Evolutionary conservation across 2,329 filamentous ascomycete genomes (phyloP).

Genomic region (Purpureocillium lavendulum): DNA sequence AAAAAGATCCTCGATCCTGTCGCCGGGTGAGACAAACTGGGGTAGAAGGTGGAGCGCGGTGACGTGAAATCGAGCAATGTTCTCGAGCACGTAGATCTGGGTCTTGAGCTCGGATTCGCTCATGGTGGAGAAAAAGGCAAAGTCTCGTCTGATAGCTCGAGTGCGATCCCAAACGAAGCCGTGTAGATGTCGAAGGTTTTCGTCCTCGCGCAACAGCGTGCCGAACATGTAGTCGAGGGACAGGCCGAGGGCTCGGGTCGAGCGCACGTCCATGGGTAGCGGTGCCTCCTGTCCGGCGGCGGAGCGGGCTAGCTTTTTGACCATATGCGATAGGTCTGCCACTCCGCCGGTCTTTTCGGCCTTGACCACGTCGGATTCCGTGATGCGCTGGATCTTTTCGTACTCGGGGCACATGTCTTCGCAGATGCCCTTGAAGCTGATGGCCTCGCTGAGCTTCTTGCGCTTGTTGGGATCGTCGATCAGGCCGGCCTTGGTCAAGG

Average conservation of each 20-base stretch:
- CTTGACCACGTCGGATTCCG: conserved; percentile 48
- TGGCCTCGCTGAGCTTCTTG: conserved; percentile 53
- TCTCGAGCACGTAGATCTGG: conserved; percentile 57
- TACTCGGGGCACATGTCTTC: conserved; percentile 64
- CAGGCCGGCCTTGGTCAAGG: conserved; percentile 49
- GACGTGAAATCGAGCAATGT: conserved; percentile 59
- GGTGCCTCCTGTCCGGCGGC: conserved; percentile 61
- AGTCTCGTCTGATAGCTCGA: conserved; percentile 58
- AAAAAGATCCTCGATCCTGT: conserved; percentile 37
- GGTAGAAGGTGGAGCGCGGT: conserved; percentile 56
- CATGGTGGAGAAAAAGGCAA: conserved; percentile 58
- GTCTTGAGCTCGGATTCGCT: conserved; percentile 46
- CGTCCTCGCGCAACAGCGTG: conserved; percentile 45
- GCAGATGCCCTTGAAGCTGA: conserved; percentile 60
- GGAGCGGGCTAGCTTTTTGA: conserved; percentile 60
- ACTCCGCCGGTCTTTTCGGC: conserved; percentile 44
- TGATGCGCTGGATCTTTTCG: conserved; percentile 55
- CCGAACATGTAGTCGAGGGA: conserved; percentile 58
- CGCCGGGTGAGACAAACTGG: conserved; percentile 42
- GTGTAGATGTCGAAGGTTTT: conserved; percentile 46
- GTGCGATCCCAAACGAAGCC: conserved; percentile 63
- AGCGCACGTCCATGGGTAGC: conserved; percentile 59
- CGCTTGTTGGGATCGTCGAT: conserved; percentile 59
- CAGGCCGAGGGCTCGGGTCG: conserved; percentile 46
- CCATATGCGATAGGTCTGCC: conserved; percentile 46